Evolutionary conservation across 495 filamentous ascomycete species (phyloP), one percentile per base, ranked within the genome.

Genomic region (Cercophora newfieldiana): DNA sequence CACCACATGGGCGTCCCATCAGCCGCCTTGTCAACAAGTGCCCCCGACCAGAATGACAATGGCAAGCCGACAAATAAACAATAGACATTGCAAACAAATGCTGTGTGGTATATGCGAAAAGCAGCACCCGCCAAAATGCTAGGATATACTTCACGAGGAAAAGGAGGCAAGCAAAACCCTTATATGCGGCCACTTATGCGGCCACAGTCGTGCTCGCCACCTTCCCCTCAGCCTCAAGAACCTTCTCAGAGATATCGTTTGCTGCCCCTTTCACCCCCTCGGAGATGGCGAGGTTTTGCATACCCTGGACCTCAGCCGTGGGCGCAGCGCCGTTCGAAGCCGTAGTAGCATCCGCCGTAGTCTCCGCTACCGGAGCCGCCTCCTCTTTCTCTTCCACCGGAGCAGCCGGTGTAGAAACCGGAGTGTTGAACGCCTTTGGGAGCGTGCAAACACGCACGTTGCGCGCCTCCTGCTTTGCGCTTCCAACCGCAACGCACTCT

Each of bases 401-500:
- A 6, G 31, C 60, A 14, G 54, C 58, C 7, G 18, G 49, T 53
- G 58, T 60, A 19, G 19, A 37, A 31, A 64, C 29, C 51, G 25
- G 22, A 21, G 31, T 66, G 14, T 68, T 66, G 57, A 71, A 80
- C 22, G 73, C 68, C 63, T 71, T 79, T 0, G 78, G 77, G 16
- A 86, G 68, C 10, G 76, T 79, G 56, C 83, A 82, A 7, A 87
- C 77, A 21, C 68, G 65, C 61, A 79, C 77, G 28, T 50, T 64
- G 53, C 81, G 74, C 64, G 79, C 65, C 59, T 73, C 67, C 1
- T 71, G 75, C 10, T 72, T 69, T 44, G 73, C 68, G 12, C 68
- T 78, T 0, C 84, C 84, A 0, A 82, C 77, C 1, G 81, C 81
- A 5, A 84, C 37, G 58, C 79, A 82, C 60, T 82, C 78, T 7